These are phyloP conservation scores for Phytophthora hibernalis DNA, from an alignment of 352 stramenopile genomes.

Conservation along the genomic window DNA sequence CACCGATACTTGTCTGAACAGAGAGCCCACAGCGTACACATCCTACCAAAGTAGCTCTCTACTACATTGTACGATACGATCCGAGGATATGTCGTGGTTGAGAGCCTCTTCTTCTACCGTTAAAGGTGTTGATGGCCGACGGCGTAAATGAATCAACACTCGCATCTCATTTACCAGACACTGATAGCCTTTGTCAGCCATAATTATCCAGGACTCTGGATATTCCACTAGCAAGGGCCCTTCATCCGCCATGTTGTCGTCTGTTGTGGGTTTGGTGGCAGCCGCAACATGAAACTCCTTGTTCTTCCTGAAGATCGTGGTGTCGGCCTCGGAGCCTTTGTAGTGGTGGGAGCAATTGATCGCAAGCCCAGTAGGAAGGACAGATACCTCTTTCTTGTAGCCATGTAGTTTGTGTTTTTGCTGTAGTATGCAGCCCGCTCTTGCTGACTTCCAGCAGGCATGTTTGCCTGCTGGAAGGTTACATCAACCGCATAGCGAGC, in stretches of 20 bases:
- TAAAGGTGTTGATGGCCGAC: neutral
- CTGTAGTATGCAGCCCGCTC: constrained; percentile 1
- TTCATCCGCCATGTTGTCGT: neutral
- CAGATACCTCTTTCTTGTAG: constrained; percentile 1
- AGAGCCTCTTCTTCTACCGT: neutral
- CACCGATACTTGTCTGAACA: constrained; percentile 5
- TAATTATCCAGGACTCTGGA: neutral
- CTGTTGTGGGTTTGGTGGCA: neutral
- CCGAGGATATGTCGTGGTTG: constrained; percentile 4
- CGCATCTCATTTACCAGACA: neutral
- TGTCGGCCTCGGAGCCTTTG: neutral
- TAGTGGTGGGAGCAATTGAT: constrained; percentile 2
- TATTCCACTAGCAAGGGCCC: neutral
- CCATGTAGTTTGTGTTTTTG: neutral
- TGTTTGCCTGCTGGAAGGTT: constrained; percentile 1
- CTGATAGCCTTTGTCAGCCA: constrained; percentile 1
- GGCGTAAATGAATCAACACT: neutral
- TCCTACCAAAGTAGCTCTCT: neutral
- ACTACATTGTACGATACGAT: constrained; percentile 1
- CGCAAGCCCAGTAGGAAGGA: constrained; percentile 1
- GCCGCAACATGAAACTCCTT: neutral
- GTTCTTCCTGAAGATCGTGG: neutral
- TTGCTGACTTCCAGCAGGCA: neutral
- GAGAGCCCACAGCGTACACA: neutral
- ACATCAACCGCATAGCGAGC: neutral